Conservation (phyloP, 2,329 filamentous ascomycete genomes). For the Trichoderma sp. region DNA sequence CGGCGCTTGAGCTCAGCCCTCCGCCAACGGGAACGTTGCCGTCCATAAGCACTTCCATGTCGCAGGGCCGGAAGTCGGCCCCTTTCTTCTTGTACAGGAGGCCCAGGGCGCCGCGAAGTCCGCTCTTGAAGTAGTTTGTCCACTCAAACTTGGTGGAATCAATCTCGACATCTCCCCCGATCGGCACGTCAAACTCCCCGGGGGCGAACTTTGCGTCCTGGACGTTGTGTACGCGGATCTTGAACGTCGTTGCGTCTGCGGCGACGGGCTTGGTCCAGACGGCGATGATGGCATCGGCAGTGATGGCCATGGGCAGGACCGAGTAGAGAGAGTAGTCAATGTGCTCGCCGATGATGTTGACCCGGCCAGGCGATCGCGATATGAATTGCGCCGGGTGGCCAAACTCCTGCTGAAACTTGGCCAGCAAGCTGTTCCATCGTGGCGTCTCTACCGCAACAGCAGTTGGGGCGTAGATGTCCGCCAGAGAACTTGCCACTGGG, state of each 20-base stretch:
- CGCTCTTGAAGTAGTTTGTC: slow-evolving; percentile 98
- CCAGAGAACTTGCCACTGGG: slow-evolving; percentile 69
- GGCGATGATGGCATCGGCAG: slow-evolving; percentile 84
- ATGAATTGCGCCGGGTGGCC: slow-evolving; percentile 73
- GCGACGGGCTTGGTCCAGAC: slow-evolving; percentile 57
- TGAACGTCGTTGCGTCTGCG: slow-evolving; percentile 52
- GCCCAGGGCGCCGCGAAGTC: slow-evolving; percentile 75
- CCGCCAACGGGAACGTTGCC: slow-evolving; percentile 90
- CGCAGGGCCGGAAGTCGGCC: slow-evolving; percentile 58
- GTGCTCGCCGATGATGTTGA: slow-evolving; percentile 99
- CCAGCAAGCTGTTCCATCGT: slow-evolving; percentile 73
- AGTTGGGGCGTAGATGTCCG: slow-evolving; percentile 79
- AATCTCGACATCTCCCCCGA: slow-evolving; percentile 65
- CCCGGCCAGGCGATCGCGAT: slow-evolving; percentile 84
- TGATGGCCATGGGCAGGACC: slow-evolving; percentile 92
- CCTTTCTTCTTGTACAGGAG: slow-evolving; percentile 67
- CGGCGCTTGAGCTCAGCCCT: slow-evolving; percentile 88
- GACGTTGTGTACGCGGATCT: slow-evolving; percentile 77
- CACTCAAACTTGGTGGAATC: slow-evolving; percentile 85
- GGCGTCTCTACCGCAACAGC: slow-evolving; percentile 63
- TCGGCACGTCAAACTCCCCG: slow-evolving; percentile 69
- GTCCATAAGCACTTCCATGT: slow-evolving; percentile 86
- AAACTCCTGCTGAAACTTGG: slow-evolving; percentile 68
- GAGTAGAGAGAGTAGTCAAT: slow-evolving; percentile 98
- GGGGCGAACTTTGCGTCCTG: slow-evolving; percentile 70